These are phyloP conservation scores for Apiospora arundinis DNA, from an alignment of 2,329 filamentous ascomycete species.

Conservation along the genomic window DNA sequence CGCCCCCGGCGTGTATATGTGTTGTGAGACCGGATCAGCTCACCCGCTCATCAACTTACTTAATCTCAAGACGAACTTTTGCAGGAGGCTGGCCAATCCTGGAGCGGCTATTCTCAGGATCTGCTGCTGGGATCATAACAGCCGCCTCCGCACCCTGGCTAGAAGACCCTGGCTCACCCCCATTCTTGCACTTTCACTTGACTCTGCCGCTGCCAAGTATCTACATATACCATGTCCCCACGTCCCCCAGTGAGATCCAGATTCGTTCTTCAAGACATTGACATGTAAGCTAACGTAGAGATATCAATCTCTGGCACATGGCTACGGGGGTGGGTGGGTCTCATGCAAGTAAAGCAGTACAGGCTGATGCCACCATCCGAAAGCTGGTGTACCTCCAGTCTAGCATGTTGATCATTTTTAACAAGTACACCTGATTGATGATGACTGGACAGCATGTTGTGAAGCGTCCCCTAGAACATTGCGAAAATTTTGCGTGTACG, in stretches of 20 bases:
- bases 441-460: background rate
- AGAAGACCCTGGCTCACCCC: background rate
- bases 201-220: background rate
- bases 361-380: background rate
- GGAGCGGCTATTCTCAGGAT: background rate
- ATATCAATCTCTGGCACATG: slow-evolving; percentile 13
- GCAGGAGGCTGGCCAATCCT: background rate
- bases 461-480: background rate
- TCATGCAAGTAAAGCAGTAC: background rate
- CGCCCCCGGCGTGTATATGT: background rate
- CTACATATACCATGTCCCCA: background rate
- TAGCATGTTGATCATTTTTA: slow-evolving; percentile 1
- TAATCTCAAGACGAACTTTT: background rate
- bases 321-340: background rate
- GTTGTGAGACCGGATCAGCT: slow-evolving; percentile 10
- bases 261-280: slow-evolving; percentile 15
- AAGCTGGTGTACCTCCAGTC: background rate
- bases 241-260: background rate
- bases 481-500: slow-evolving; percentile 2
- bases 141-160: background rate
- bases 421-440: background rate
- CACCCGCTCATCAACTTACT: background rate
- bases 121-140: slow-evolving; percentile 1
- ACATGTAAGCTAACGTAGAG: background rate
- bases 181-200: background rate